phyloP scores from a whole-genome alignment of 2,329 filamentous ascomycete species.

The Emericellopsis cladophorae region DNA sequence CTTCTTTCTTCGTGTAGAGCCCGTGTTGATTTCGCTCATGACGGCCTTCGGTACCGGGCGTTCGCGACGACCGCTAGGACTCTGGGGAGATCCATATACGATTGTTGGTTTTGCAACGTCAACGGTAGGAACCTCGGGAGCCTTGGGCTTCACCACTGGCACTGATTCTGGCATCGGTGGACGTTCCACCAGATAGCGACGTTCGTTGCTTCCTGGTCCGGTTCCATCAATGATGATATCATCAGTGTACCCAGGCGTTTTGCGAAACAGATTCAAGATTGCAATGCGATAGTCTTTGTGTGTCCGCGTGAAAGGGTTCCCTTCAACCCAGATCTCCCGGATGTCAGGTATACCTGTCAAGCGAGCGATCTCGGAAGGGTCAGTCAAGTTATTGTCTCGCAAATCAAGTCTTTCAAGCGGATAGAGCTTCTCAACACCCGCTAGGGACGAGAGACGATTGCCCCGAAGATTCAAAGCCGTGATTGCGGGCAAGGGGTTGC shows the following conservation, averaged over 20 bases:
- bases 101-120: slow-evolving; percentile 58
- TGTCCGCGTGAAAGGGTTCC: slow-evolving; percentile 83
- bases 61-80: slow-evolving; percentile 46
- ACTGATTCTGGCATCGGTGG: slow-evolving; percentile 63
- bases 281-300: slow-evolving; percentile 75
- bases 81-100: slow-evolving; percentile 36
- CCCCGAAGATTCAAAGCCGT: slow-evolving; percentile 83
- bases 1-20: slow-evolving; percentile 46
- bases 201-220: slow-evolving; percentile 74
- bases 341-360: slow-evolving; percentile 86
- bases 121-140: slow-evolving; percentile 47
- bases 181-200: slow-evolving; percentile 71
- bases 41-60: slow-evolving; percentile 37
- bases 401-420: slow-evolving; percentile 85
- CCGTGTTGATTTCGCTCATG: slow-evolving; percentile 45
- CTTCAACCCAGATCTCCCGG: slow-evolving; percentile 81
- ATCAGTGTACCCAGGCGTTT: slow-evolving; percentile 77
- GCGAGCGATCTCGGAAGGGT: slow-evolving; percentile 80
- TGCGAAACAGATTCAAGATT: slow-evolving; percentile 93
- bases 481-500: slow-evolving; percentile 83
- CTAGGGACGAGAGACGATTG: slow-evolving; percentile 77
- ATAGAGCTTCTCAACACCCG: slow-evolving; percentile 77
- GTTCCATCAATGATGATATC: slow-evolving; percentile 82
- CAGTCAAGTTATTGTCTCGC: slow-evolving; percentile 80
- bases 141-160: slow-evolving; percentile 61